Evolutionary conservation across 768 basidiomycete genomes (phyloP), one percentile per base, ranked within the genome.

Genomic region (Rhizopogon vesiculosus): DNA sequence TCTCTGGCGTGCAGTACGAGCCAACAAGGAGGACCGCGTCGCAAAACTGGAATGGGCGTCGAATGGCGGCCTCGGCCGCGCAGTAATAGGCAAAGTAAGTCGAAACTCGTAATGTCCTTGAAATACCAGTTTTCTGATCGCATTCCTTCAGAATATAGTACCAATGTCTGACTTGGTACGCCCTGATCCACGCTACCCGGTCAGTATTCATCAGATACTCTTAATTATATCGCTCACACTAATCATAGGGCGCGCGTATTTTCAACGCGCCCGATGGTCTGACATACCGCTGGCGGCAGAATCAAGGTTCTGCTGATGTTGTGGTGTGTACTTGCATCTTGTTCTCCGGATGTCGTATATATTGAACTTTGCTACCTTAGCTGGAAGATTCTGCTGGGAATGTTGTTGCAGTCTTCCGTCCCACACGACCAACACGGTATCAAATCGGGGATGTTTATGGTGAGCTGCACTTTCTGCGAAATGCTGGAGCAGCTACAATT

Each of bases 11-110:
- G 74, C 86, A n/a, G 86, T 89, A 64, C 87, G 90, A 50, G 79
- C 87, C 56, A 89, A 87, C 74, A 90, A 87, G 68, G 90, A 92
- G 74, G 91, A 93, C 69, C 85, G 89, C 44, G 86, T 92, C 65
- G 91, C 91, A 60, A 91, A 85, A 74, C 82, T 93, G 52, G 91
- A 93, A 71, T 93, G 91, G 91, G 81, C 87, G 54, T 75, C 85
- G 46, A 90, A 83, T 61, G 91, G 90, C 58, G 85, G 87, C 55
- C 85, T 93, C 50, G 91, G 91, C 58, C 89, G 91, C 64, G 86
- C 90, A 63, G 78, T 88, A 57, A 89, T 93, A 65, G 91, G 91
- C 65, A 92, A 91, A 79, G 90, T 89, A 60, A 54, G 68, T 62
- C 45, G 52, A 55, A 56, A 53, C 29, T 59, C 62, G 52, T 59